A percentile compares a stretch with the other conserved stretches of the same genome.
Conservation (phyloP, 2,329 filamentous ascomycete genomes). For the Penicillium nordicum region DNA sequence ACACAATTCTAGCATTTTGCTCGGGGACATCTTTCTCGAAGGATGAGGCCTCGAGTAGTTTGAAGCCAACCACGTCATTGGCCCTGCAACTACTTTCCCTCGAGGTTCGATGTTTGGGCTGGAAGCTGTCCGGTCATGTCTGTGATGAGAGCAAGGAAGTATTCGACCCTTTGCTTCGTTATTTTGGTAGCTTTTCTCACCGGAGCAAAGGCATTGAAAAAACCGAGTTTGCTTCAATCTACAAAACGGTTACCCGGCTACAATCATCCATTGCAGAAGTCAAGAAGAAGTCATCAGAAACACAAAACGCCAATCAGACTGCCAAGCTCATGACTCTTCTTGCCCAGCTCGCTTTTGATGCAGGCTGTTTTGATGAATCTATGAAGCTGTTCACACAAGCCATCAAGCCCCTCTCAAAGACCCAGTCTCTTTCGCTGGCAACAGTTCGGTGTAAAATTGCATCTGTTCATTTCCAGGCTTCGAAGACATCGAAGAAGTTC, state of each 20-base stretch:
- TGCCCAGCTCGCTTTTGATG: conserved; percentile 41
- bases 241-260: conserved; percentile 36
- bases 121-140: conserved; percentile 42
- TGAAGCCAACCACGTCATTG: conserved; percentile 32
- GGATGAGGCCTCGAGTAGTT: conserved; percentile 11
- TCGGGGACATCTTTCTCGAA: conserved; percentile 18
- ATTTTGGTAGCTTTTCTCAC: conserved; percentile 36
- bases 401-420: conserved; percentile 28
- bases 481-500: conserved; percentile 24
- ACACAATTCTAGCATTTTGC: conserved; percentile 37
- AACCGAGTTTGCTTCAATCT: conserved; percentile 36
- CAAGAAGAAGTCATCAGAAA: conserved; percentile 25
- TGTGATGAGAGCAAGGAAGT: conserved; percentile 43
- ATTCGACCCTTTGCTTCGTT: conserved; percentile 43
- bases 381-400: conserved; percentile 36
- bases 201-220: conserved; percentile 35
- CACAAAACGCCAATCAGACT: conserved; percentile 25
- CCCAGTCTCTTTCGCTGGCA: conserved; percentile 35
- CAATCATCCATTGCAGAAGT: conserved; percentile 30
- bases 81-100: conserved; percentile 43
- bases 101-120: conserved; percentile 42
- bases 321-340: conserved; percentile 36
- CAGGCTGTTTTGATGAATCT: conserved; percentile 40
- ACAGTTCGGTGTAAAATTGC: conserved; percentile 41
- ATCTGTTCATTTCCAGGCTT: conserved; percentile 34